Evolutionary conservation across 805 yeast species (phyloP), one percentile per base, ranked within the genome.

Genomic region (Yamadazyma sp.): DNA sequence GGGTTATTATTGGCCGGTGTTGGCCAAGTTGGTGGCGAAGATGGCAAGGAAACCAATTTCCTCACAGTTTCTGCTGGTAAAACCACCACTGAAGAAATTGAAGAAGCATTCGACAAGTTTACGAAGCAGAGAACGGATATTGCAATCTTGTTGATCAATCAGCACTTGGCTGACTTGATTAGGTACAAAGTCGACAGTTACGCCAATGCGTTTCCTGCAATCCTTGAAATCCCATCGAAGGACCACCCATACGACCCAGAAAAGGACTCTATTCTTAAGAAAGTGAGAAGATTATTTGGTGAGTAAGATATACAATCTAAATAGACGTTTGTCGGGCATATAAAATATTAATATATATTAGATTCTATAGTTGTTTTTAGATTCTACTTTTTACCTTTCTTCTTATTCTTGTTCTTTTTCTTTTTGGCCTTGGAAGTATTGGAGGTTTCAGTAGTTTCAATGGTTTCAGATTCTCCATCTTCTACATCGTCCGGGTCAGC

Each of bases 211-310:
- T 93, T 93, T 64, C 99, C 99, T 6, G 97, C 99, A 3, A 79
- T 93, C 32, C 72, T 93, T 55, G 99, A 93, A 66, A 93, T 93
- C 45, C 99, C 99, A 18, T 88, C 97, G 11, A 93, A 93, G 70
- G 99, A 93, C 57, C 98, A 93, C 61, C 98, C 99, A 15, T 93
- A 93, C 61, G 95, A 93, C 61, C 99, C 99, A 14, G 98, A 91
- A 61, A 93, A 91, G 78, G 99, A 93, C 64, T 84, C 95, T 14
- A 89, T 93, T 27, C 74, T 93, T 64, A 82, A 91, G 66, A 84
- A 95, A 60, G 99, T 93, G 22, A 84, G 95, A 71, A 81, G 96
- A 59, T 69, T 93, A 47, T 90, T 91, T 68, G 98, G 99, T 30
- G 98, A 93, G 67, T 88, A 71, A 28, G 18, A 19, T 16, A 20